Conservation (phyloP, 2,329 filamentous ascomycete species). For the Curvularia eragrostidis region DNA sequence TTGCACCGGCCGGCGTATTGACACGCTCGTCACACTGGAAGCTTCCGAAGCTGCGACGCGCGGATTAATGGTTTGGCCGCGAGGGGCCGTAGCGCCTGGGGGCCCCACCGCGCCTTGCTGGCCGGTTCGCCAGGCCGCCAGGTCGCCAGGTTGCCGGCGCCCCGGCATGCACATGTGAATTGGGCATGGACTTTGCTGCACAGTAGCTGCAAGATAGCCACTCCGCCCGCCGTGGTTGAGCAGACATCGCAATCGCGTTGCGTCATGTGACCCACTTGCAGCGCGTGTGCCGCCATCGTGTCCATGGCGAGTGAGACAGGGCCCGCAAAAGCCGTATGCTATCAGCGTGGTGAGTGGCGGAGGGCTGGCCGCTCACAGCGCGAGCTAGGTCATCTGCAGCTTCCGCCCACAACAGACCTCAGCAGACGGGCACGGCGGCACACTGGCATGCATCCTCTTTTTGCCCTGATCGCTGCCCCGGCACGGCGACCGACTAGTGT, state of each 20-base stretch:
- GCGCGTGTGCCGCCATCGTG: conserved; percentile 12
- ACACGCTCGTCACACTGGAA: conserved; percentile 20
- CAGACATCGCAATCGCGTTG: background rate
- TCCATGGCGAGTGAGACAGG: conserved; percentile 19
- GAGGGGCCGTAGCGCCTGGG: background rate
- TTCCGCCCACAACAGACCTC: conserved; percentile 20
- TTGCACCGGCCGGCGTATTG: conserved; percentile 4
- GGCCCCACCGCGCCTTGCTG: background rate
- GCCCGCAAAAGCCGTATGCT: conserved; percentile 13
- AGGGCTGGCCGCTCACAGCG: conserved; percentile 12
- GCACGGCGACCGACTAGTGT: conserved; percentile 23
- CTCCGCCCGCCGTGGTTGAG: no score
- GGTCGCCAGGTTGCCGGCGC: background rate
- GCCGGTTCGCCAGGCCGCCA: background rate
- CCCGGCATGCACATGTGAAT: background rate
- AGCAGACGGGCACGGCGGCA: conserved; percentile 21
- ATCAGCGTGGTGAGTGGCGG: conserved; percentile 18
- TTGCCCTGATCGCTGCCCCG: conserved; percentile 6
- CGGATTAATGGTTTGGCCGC: conserved; percentile 22
- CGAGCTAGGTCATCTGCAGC: conserved; percentile 33
- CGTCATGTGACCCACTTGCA: background rate
- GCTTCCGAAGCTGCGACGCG: conserved; percentile 24
- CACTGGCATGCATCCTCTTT: conserved; percentile 16
- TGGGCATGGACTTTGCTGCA: no score
- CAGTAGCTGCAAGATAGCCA: background rate